These are phyloP conservation scores for Leccinum pellstonianum DNA, from an alignment of 768 basidiomycete species.

Conservation along the genomic window DNA sequence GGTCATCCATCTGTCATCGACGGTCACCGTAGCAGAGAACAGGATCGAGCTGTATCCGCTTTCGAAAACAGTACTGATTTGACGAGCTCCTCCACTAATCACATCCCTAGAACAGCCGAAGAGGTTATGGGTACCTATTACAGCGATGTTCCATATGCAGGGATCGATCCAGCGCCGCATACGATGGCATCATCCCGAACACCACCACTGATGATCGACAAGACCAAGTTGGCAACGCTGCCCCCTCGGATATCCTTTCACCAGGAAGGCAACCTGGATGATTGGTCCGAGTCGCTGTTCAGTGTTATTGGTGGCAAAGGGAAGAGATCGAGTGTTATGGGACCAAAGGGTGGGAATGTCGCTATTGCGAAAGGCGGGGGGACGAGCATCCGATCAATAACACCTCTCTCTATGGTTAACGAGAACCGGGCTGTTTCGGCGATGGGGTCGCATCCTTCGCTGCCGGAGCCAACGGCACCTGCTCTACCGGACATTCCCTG, in stretches of 20 bases:
- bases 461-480: conserved; percentile 7
- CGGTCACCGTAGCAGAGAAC: neutral
- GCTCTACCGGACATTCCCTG: conserved; percentile 18
- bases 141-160: conserved; percentile 4
- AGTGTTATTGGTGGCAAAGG: conserved; percentile 44
- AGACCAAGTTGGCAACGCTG: conserved; percentile 19
- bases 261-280: conserved; percentile 45
- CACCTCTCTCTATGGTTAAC: neutral
- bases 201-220: conserved; percentile 35
- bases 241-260: conserved; percentile 60
- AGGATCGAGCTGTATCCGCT: neutral
- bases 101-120: conserved; percentile 27
- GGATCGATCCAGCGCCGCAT: conserved; percentile 8
- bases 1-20: conserved; percentile 10
- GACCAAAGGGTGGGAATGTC: neutral
- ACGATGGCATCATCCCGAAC: conserved; percentile 18
- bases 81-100: neutral
- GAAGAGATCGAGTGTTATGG: conserved; percentile 14
- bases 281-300: conserved; percentile 56
- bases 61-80: neutral
- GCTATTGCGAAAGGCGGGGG: conserved; percentile 15
- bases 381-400: conserved; percentile 18
- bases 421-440: neutral
- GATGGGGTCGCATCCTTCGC: conserved; percentile 5
- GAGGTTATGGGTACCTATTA: conserved; percentile 30